Evolutionary conservation across 2,329 filamentous ascomycete genomes (phyloP), one percentile per base, ranked within the genome.

Genomic region (Verticillium nonalfalfae): DNA sequence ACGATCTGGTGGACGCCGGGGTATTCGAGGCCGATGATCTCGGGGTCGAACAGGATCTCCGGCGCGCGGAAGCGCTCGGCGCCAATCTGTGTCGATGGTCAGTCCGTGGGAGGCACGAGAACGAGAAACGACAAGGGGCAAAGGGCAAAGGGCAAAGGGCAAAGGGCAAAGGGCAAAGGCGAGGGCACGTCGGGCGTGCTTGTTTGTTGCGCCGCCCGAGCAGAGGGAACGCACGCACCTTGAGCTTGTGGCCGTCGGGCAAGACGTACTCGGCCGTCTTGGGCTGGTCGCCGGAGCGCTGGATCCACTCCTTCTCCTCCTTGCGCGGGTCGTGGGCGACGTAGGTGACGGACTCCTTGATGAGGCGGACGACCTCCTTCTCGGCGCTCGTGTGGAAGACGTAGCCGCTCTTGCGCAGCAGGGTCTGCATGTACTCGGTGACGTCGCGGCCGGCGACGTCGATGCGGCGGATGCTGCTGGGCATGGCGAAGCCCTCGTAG

Each of bases 341-440:
- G 74, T 98, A 99, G 61, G 91, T 90, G 57, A 92, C 89, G 72
- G 90, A 91, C 82, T 99, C 95, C 79, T 99, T 99, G 79, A 99
- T 97, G 75, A 92, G 84, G 67, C 94, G 87, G 62, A 99, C 95
- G n/a, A 97, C 93, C 78, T 99, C 95, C 80, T 99, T 99, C 81
- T 99, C 95, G 13, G 95, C 95, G 73, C 93, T 97, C 18, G 95
- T 99, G 77, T 98, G 94, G 75, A 99, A 96, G 18, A 97, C 87
- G 73, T 95, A 92, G 58, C 95, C 95, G 68, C 88, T 91, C 81
- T 97, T 98, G 71, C 95, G 86, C 68, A 99, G 81, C 68, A 98
- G 79, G 63, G 90, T 88, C 77, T 99, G 95, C 78, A 99, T 81
- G 73, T 99, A 88, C 76, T 99, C 95, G 56, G 95, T 99, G 21